Base-by-base conservation (phyloP, 2,329 filamentous ascomycete genomes). In the Hortaea werneckii region DNA sequence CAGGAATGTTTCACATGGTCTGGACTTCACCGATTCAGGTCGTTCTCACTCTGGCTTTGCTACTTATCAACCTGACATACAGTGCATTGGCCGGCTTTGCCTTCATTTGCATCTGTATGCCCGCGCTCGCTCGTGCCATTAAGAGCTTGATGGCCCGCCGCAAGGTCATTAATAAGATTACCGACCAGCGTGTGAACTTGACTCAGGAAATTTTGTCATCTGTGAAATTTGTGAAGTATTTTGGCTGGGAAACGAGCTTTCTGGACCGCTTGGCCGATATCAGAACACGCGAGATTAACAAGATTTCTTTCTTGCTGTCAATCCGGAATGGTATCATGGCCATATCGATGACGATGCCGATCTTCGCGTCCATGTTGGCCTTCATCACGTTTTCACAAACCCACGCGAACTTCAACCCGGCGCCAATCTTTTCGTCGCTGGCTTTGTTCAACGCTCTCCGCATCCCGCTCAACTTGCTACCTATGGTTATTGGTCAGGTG, bases 161-260 rank as follows among this genome's bases (percentile, higher is more conserved):
- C 58, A 79, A 79, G 56, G 73, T 66, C 29, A 95, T 96, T 71
- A 96, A 95, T 74, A 89, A 88, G 59, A 79, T 95, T 49, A 96
- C 90, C 1, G 90, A 96, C 62, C 85, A 94, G 67, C 80, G 90
- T 51, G 89, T 96, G 6, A 85, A 85, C 43, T 71, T 96, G 30
- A 95, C 88, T 0, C 89, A 95, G 61, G 90, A 96, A 62, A 94
- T 96, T 43, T 61, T 96, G 10, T 83, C 88, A 55, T 86, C 87
- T 0, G 89, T 95, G 26, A 79, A 89, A 27, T 95, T 96, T 59
- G 90, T 96, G 67, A 96, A 96, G 65, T 95, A 80, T 65, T 96
- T 95, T 61, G 89, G 88, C 6, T 96, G 90, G 90, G 90, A 96
- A 63, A 83, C 77, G 47, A 84, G 86, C 30, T 95, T 96, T 60